Evolutionary conservation across 805 yeast species (phyloP).

Genomic region (Metschnikowia drakensbergensis): DNA sequence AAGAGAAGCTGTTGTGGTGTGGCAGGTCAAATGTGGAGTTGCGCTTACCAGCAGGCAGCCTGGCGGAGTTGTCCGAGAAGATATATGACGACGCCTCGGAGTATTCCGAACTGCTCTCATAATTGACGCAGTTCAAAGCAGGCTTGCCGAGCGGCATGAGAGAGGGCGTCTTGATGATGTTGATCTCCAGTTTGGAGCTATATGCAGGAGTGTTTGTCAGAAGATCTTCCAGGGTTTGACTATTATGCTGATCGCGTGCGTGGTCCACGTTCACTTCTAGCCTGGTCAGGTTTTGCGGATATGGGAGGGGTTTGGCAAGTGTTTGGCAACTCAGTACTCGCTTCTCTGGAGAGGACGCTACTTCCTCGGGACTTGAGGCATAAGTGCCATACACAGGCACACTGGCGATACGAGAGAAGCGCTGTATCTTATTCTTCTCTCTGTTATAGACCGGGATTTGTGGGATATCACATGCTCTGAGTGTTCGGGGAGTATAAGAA

Average conservation of each 20-base stretch:
- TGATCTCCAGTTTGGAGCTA: background rate
- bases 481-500: conserved; percentile 26
- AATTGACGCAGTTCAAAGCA: background rate
- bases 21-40: conserved; percentile 4
- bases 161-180: background rate
- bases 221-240: background rate
- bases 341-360: background rate
- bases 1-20: background rate
- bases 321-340: background rate
- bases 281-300: too few species aligned
- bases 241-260: background rate
- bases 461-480: conserved; percentile 24
- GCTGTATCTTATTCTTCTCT: conserved; percentile 21
- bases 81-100: background rate
- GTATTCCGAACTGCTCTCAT: background rate
- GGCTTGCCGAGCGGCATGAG: background rate
- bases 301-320: background rate
- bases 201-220: background rate
- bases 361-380: background rate
- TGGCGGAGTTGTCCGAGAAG: background rate
- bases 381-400: conserved; percentile 1
- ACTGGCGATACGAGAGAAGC: conserved; percentile 12
- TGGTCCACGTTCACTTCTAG: background rate
- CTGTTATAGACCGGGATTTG: conserved; percentile 22
- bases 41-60: background rate